A percentile compares a stretch with the other conserved stretches of the same genome.
phyloP scores from a whole-genome alignment of 768 basidiomycete species.

The Termitomyces titanicus region DNA sequence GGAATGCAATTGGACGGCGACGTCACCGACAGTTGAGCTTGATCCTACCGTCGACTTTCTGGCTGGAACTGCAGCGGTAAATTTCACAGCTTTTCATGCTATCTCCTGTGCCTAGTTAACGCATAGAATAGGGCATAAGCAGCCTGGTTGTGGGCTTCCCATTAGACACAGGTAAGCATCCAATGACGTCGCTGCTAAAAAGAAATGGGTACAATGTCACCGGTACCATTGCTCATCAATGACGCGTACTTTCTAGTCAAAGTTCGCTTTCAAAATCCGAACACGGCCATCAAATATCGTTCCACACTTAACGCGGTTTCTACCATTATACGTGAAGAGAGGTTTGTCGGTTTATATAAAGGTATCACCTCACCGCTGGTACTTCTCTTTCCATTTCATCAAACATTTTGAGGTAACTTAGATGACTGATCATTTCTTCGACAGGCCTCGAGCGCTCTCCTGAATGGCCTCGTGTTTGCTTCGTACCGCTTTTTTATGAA shows the following conservation, averaged over 20 bases:
- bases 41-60: conserved; percentile 73
- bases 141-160: conserved; percentile 73
- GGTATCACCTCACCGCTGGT: conserved; percentile 82
- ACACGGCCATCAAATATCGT: conserved; percentile 50
- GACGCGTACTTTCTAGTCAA: conserved; percentile 48
- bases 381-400: conserved; percentile 17
- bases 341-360: conserved; percentile 65
- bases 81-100: background rate
- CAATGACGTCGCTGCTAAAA: background rate
- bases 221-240: background rate
- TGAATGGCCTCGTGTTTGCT: conserved; percentile 87
- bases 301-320: conserved; percentile 63
- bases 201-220: too few species aligned
- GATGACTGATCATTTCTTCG: background rate
- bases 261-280: conserved; percentile 73
- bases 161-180: conserved; percentile 61
- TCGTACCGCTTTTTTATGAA: conserved; percentile 80
- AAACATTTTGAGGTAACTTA: background rate
- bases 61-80: conserved; percentile 66
- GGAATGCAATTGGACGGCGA: background rate
- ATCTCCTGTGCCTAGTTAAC: background rate
- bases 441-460: conserved; percentile 65
- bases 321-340: conserved; percentile 70
- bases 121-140: conserved; percentile 46
- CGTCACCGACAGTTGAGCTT: conserved; percentile 22